A percentile compares a stretch with the other conserved stretches of the same genome.
Conservation (phyloP, 306 rosid species). For the Sechiopsis laciniata region DNA sequence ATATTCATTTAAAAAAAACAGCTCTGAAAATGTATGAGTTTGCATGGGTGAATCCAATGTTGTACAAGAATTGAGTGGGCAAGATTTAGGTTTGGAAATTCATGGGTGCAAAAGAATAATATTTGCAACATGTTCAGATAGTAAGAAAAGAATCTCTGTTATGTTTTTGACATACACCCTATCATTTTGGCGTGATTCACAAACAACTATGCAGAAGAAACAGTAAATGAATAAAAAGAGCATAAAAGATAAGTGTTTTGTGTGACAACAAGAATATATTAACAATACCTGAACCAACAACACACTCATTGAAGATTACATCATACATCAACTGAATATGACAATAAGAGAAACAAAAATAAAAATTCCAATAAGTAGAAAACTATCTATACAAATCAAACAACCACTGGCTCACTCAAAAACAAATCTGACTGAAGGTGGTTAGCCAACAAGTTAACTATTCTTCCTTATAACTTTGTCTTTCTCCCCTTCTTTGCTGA, state of each 20-base stretch:
- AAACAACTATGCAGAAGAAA: background rate
- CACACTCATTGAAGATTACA: slow-evolving; percentile 72
- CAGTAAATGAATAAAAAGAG: slow-evolving; percentile 45
- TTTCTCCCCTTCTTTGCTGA: slow-evolving; percentile 38
- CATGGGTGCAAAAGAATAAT: no score
- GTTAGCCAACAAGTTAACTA: slow-evolving; percentile 71
- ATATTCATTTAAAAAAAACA: no score
- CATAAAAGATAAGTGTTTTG: slow-evolving; percentile 52
- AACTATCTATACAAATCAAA: slow-evolving; percentile 80
- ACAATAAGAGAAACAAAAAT: slow-evolving; percentile 12
- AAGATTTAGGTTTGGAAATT: no score
- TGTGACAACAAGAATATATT: slow-evolving; percentile 74
- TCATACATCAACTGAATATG: slow-evolving; percentile 59
- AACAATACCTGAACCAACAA: slow-evolving; percentile 32
- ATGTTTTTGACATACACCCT: background rate
- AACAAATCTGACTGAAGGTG: slow-evolving; percentile 51
- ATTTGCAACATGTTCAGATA: no score
- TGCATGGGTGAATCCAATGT: no score
- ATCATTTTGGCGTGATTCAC: background rate
- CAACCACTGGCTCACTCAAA: slow-evolving; percentile 53
- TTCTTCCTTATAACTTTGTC: slow-evolving; percentile 25
- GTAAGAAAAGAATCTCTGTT: no score
- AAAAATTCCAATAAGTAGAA: slow-evolving; percentile 37
- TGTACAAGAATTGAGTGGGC: no score
- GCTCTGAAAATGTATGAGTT: no score